Evolutionary conservation across 768 basidiomycete genomes (phyloP), one percentile per base, ranked within the genome.

Genomic region (Kondoa subrosea): DNA sequence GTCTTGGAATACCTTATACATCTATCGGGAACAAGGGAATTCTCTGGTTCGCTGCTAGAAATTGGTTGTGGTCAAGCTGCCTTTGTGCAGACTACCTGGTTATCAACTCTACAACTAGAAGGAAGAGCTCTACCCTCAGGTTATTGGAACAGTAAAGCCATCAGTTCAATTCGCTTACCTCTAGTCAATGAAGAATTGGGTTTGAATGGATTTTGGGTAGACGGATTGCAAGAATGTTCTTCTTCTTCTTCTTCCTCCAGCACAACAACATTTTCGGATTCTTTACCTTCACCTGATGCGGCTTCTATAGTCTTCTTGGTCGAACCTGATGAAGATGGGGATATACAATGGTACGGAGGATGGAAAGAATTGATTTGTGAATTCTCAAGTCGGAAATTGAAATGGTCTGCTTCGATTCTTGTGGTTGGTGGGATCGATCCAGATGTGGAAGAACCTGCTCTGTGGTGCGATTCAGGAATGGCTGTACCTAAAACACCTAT

Each of bases 361-460:
- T 60, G 67, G 68, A 29, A 66, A 59, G 68, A 66, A n/a, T 33
- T 69, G 25, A 58, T 69, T 31, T 69, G 68, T 57, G 50, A 33
- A 32, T 66, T 69, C 32, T 30, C 65, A 8, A 26, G 33, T 2
- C 61, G 61, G n/a, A 57, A 57, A 30, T 14, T 26, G 2, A 66
- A n/a, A 1, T 66, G 31, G 50, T 33, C 56, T 4, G 29, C 67
- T 21, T 56, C 65, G 32, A 57, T 69, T 3, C 66, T 67, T 33
- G 15, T 69, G 8, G 34, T 69, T 50, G 30, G n/a, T 27, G 14
- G 3, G 4, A 21, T 21, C 32, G 34, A 25, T 25, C 58, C 58
- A 25, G 29, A 25, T 25, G 58, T 26, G 58, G 4, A 4, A 60
- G 58, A 60, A 14, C 25, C 58, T 30, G 25, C n/a, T 12, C 15